Evolutionary conservation across 345 rosid genomes (phyloP).

Genomic region (Kernera saxatilis): DNA sequence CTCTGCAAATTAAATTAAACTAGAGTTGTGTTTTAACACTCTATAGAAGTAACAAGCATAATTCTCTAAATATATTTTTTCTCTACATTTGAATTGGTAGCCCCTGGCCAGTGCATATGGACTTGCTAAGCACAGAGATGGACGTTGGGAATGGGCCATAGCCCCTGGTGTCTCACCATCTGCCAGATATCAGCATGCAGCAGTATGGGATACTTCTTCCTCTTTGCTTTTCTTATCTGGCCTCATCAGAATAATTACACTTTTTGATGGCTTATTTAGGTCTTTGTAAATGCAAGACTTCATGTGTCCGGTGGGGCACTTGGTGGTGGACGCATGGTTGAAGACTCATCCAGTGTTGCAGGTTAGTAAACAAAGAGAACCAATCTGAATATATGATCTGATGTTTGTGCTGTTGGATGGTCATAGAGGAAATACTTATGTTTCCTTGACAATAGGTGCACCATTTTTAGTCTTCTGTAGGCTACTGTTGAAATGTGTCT

Average conservation of each 20-base stretch:
- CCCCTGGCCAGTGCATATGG: slow-evolving; percentile 95
- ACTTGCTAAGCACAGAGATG: slow-evolving; percentile 95
- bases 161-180: slow-evolving; percentile 98
- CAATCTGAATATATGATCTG: neutral
- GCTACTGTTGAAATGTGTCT: slow-evolving; percentile 1
- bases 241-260: slow-evolving; percentile 10
- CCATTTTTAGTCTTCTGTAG: slow-evolving; percentile 1
- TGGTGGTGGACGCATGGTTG: slow-evolving; percentile 99
- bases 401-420: slow-evolving; percentile 9
- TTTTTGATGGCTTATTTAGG: slow-evolving; percentile 38
- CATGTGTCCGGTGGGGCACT: slow-evolving; percentile 98
- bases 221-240: neutral
- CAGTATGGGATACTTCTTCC: slow-evolving; percentile 44
- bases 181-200: slow-evolving; percentile 96
- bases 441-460: neutral
- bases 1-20: neutral
- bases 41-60: neutral
- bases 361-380: slow-evolving; percentile 38
- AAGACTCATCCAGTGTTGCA: slow-evolving; percentile 91
- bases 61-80: neutral
- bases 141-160: slow-evolving; percentile 99
- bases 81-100: slow-evolving; percentile 36
- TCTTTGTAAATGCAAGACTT: slow-evolving; percentile 89
- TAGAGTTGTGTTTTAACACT: neutral
- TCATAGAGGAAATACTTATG: neutral